Base-by-base conservation (phyloP, 2,329 filamentous ascomycete genomes). In the Exophiala viscosa region DNA sequence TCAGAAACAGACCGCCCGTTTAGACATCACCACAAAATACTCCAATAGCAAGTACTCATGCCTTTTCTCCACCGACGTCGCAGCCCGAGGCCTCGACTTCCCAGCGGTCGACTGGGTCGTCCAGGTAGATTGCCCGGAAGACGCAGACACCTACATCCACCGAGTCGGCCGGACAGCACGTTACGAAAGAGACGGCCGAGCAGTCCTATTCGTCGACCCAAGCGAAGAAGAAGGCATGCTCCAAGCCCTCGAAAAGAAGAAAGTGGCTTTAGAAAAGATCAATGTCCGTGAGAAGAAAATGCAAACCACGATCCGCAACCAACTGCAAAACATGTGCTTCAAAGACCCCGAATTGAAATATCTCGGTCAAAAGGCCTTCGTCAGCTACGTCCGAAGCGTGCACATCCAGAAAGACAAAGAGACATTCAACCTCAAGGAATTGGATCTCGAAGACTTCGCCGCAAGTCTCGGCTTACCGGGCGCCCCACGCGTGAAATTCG, bases 101-200 rank as follows among this genome's bases (percentile, higher is more conserved):
- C 93, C 93, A 0, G 86, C 90, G 2, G 93, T 99, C 0, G 93
- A 99, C 69, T 99, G 93, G 87, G 93, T 99, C 4, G 90, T 99
- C n/a, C 93, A 99, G 67, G 80, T 89, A n/a, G 93, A 99, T 69
- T 95, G 89, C 61, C 93, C 93, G 0, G 93, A 99, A 69, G 92
- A 99, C 68, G 87, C 88, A 3, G 93, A 97, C 65, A 99, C 93
- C 0, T 99, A 99, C 65, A 97, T 99, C 62, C 93, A 99, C 71
- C 84, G 93, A 54, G 92, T 96, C 3, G 93, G 93, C 1, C 83
- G 93, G 28, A 97, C 93, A 14, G 93, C 93, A n/a, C 83, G 92
- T 17, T 97, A 95, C 69, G 86, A 96, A 64, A 86, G 87, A 59
- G 83, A 89, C 48, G 93, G 93, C 6, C 84, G 86, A 35, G 92